Evolutionary conservation across 306 rosid species (phyloP).

Genomic region (Ceratonia siliqua): DNA sequence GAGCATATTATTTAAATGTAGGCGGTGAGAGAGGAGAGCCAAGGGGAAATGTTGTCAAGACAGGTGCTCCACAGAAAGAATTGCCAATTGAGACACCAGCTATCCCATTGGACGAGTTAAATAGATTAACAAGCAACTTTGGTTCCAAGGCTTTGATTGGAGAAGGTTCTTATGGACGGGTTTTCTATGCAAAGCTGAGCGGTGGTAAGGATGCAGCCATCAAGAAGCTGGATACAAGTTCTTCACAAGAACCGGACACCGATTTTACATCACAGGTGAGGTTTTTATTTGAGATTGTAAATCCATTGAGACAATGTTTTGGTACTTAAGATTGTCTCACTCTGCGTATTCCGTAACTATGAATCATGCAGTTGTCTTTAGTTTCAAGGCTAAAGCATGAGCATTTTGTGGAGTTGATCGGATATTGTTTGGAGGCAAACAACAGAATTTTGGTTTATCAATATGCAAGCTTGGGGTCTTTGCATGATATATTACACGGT

Average conservation of each 20-base stretch:
- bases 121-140: slow-evolving; percentile 70
- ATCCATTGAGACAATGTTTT: slow-evolving; percentile 11
- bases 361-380: slow-evolving; percentile 66
- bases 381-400: slow-evolving; percentile 89
- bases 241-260: slow-evolving; percentile 73
- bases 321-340: neutral
- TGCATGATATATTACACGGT: slow-evolving; percentile 96
- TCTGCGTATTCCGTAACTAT: slow-evolving; percentile 3
- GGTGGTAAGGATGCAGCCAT: slow-evolving; percentile 73
- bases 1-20: slow-evolving; percentile 27
- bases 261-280: slow-evolving; percentile 77
- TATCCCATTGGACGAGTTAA: slow-evolving; percentile 69
- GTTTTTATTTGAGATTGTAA: neutral
- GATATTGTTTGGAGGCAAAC: slow-evolving; percentile 81
- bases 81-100: slow-evolving; percentile 82
- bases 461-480: slow-evolving; percentile 80
- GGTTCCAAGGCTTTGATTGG: slow-evolving; percentile 85
- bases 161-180: slow-evolving; percentile 97
- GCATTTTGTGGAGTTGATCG: slow-evolving; percentile 82
- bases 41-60: slow-evolving; percentile 53
- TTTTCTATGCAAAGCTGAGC: slow-evolving; percentile 66
- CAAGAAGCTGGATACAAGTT: slow-evolving; percentile 75
- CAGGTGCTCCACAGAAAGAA: slow-evolving; percentile 73
- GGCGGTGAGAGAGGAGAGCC: slow-evolving; percentile 88
- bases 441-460: slow-evolving; percentile 83